phyloP scores from a whole-genome alignment of 2,329 filamentous ascomycete species.

The Cadophora gregata region DNA sequence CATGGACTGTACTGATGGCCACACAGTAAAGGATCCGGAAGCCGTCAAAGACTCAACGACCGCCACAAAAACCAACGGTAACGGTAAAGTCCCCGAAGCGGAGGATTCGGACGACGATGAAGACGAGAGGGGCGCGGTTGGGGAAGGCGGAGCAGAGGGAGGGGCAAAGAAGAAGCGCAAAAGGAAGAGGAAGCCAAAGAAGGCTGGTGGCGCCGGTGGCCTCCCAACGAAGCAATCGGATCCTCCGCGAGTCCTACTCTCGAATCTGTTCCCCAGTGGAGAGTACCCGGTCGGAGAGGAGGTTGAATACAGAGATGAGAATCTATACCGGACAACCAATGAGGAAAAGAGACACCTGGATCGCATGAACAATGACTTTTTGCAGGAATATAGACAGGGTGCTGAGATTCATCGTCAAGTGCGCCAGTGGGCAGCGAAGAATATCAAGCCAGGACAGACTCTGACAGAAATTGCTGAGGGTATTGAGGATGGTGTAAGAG shows the following conservation, averaged over 20 bases:
- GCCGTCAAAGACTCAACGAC: constrained; percentile 39
- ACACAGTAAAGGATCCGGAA: constrained; percentile 42
- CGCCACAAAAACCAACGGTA: constrained; percentile 38
- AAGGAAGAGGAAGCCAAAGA: constrained; percentile 77
- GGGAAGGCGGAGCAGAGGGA: constrained; percentile 48
- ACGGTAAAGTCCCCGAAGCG: constrained; percentile 36
- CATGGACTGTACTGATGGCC: constrained; percentile 15
- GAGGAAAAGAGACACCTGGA: constrained; percentile 87
- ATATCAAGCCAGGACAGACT: constrained; percentile 80
- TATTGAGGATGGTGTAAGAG: constrained; percentile 84
- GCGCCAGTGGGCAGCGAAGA: constrained; percentile 80
- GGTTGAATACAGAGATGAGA: constrained; percentile 78
- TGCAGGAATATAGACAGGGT: constrained; percentile 81
- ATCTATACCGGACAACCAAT: constrained; percentile 77
- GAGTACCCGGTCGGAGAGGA: constrained; percentile 80
- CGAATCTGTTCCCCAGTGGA: constrained; percentile 74
- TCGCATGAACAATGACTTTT: constrained; percentile 79
- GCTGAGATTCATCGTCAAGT: constrained; percentile 92
- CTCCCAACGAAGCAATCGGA: constrained; percentile 73
- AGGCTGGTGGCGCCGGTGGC: constrained; percentile 71
- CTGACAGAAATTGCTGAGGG: constrained; percentile 83
- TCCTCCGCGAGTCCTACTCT: constrained; percentile 76
- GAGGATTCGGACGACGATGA: constrained; percentile 61
- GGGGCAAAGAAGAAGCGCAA: constrained; percentile 69
- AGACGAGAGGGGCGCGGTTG: constrained; percentile 48